These are phyloP conservation scores for Haplographium delicatum DNA, from an alignment of 495 filamentous ascomycete species.

Conservation along the genomic window DNA sequence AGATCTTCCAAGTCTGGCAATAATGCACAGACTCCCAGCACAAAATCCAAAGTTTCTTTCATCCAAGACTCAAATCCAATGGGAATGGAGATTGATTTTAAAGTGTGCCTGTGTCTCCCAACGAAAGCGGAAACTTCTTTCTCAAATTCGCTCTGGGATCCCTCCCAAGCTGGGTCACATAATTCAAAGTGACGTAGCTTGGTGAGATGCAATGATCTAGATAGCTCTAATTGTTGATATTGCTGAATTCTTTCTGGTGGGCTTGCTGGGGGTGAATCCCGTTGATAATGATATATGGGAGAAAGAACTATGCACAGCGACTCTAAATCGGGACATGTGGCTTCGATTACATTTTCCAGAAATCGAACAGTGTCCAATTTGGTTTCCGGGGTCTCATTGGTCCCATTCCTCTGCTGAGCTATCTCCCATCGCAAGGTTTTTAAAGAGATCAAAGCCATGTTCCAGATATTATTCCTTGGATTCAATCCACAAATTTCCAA, in stretches of 20 bases:
- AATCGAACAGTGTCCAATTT: not conserved
- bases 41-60: conserved; percentile 3
- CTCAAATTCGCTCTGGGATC: not conserved
- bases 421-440: conserved; percentile 7
- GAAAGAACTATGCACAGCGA: conserved; percentile 1
- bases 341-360: conserved; percentile 12
- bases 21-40: not conserved
- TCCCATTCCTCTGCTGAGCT: not conserved
- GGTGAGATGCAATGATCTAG: not conserved
- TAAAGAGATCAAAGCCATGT: not conserved
- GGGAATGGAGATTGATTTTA: conserved; percentile 9
- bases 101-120: not conserved
- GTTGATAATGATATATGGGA: no score
- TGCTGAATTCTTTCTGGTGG: not conserved
- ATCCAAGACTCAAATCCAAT: not conserved
- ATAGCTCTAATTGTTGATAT: not conserved
- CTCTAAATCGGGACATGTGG: conserved; percentile 14
- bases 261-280: not conserved
- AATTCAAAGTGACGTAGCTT: conserved; percentile 14
- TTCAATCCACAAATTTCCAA: not conserved
- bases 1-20: conserved; percentile 7
- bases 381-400: not conserved
- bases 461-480: conserved; percentile 14
- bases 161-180: not conserved
- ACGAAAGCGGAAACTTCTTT: no score